Base-by-base conservation (phyloP, 306 rosid species). In the Astragalus membranaceus region DNA sequence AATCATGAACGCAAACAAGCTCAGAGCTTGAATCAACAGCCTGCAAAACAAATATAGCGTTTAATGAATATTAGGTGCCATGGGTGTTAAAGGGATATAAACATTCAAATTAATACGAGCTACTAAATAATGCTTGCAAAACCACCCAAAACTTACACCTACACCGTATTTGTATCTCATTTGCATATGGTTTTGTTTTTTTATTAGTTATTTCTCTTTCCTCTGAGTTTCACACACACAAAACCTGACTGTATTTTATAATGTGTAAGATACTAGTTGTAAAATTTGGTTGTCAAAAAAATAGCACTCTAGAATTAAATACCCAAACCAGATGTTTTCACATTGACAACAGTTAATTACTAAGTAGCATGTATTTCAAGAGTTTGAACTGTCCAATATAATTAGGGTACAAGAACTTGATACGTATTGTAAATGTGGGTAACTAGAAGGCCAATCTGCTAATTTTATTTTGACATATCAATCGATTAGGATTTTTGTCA, bases 1-100 rank as follows among this genome's bases (percentile, higher is more conserved):
- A 94, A 84, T 91, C 99, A 76, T 94, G 99, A 78, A 94, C 65
- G 77, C 97, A 91, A 66, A 94, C 96, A 81, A 94, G 94, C 76
- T 90, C 89, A 8, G 96, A 88, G 82, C 57, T 78, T 12, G 80
- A 75, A 84, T 88, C 92, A 78, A 87, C 81, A 36, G 88, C 96
- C 99, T 94, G 92, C 20, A 72, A 68, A 75, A 16, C 23, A 54
- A 75, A 46, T 36, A 70, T 62, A 15, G 16, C 46, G 76, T 11
- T 46, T 52, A 69, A 16, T 15, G 73, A 72, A 42, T 53, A 35
- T 8, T 15, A 67, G 58, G 46, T 66, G 5, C 5, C 61, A 13
- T 39, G 36, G 12, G 10, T 71, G 23, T 36, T 10, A 39, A 79
- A 33, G 44, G 12, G 41, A 42, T 37, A 52, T 47, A 68, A 37